Evolutionary conservation across 2,329 filamentous ascomycete species (phyloP).

Genomic region (Botrytis galanthina): DNA sequence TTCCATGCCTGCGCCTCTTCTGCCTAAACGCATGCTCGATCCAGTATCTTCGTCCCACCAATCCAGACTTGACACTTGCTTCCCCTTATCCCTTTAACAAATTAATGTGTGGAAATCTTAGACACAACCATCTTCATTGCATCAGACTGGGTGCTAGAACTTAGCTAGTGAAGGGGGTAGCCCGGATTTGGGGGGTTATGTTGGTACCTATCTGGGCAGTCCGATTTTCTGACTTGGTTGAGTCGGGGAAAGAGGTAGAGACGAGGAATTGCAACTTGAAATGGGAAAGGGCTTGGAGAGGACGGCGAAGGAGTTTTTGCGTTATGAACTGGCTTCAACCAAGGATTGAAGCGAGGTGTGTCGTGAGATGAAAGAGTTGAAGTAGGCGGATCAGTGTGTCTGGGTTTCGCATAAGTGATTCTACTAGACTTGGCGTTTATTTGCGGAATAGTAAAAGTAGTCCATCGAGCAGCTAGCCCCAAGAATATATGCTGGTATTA

Average conservation of each 20-base stretch:
- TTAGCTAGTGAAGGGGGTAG: not conserved
- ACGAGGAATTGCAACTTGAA: not conserved
- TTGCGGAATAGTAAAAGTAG: not conserved
- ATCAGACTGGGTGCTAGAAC: not conserved
- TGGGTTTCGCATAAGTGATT: not conserved
- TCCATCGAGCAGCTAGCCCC: too few relatives aligned
- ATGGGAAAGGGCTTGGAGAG: not conserved
- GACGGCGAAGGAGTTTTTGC: accelerated
- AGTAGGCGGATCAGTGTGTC: not conserved
- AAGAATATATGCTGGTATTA: too few relatives aligned
- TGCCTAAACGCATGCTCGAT: not conserved
- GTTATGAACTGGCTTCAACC: not conserved
- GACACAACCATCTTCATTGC: not conserved
- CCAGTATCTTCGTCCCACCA: not conserved
- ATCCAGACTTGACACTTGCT: not conserved
- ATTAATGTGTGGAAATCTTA: not conserved
- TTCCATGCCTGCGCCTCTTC: too few relatives aligned
- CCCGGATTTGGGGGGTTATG: not conserved
- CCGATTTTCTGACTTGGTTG: too few relatives aligned
- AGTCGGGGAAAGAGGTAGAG: too few relatives aligned
- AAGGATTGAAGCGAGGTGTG: not conserved
- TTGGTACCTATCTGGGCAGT: too few relatives aligned
- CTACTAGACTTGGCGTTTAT: not conserved
- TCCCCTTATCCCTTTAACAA: not conserved
- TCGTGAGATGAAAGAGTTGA: not conserved